These are phyloP conservation scores for Sphaerobolus stellatus DNA, from an alignment of 1,284 basidiomycete genomes.

Conservation along the genomic window DNA sequence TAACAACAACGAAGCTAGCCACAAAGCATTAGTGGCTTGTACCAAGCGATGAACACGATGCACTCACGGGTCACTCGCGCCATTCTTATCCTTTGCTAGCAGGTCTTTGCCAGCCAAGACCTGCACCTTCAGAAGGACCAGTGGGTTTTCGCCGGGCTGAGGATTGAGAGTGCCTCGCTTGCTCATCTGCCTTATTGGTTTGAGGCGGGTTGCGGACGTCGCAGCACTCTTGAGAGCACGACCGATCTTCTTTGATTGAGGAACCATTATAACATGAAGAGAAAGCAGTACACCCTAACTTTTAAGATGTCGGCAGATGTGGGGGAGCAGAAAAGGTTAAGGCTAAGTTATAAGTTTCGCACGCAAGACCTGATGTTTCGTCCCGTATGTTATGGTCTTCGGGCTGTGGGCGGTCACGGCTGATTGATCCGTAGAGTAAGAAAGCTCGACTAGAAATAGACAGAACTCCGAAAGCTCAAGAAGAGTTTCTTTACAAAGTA, in stretches of 20 bases:
- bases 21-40: not conserved
- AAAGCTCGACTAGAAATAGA: too few relatives aligned
- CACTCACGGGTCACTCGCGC: conserved; percentile 75
- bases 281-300: too few relatives aligned
- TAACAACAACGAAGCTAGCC: conserved; percentile 69
- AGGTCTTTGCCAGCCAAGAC: conserved; percentile 63
- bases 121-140: conserved; percentile 65
- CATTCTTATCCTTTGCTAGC: conserved; percentile 60
- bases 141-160: conserved; percentile 58
- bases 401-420: not conserved
- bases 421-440: not conserved
- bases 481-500: too few relatives aligned
- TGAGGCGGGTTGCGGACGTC: conserved; percentile 45
- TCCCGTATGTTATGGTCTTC: not conserved
- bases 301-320: not conserved
- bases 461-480: too few relatives aligned
- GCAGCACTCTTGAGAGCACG: conserved; percentile 50
- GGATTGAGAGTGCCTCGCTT: conserved; percentile 48
- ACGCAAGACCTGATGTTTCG: not conserved
- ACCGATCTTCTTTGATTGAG: conserved; percentile 36
- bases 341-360: not conserved
- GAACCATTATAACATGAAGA: conserved; percentile 7
- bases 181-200: conserved; percentile 33
- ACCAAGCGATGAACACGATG: conserved; percentile 3
- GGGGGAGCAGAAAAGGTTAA: not conserved